Evolutionary conservation across 345 rosid species (phyloP).

Genomic region (Rhizophora apiculata): DNA sequence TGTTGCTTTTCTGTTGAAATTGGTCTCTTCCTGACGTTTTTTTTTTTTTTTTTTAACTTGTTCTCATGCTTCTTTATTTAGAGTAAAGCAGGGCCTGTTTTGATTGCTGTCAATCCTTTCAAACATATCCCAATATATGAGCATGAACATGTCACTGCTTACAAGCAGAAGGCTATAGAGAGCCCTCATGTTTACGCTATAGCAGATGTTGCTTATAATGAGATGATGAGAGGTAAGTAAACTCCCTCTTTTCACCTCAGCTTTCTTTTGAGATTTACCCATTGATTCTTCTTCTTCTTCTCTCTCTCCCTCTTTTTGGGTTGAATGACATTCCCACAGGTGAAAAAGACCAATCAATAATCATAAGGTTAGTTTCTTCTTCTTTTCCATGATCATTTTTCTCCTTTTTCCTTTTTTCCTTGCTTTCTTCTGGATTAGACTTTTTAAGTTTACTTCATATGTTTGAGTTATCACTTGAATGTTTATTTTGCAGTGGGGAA

Average conservation of each 20-base stretch:
- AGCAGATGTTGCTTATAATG: constrained; percentile 76
- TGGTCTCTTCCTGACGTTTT: too few species aligned
- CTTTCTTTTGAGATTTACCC: constrained; percentile 17
- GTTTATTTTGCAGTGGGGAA: constrained; percentile 68
- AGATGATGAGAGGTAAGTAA: constrained; percentile 86
- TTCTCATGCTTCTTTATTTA: constrained; percentile 12
- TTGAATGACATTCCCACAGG: constrained; percentile 45
- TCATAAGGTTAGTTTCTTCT: constrained; percentile 63
- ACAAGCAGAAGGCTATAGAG: constrained; percentile 56
- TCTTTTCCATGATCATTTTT: background rate
- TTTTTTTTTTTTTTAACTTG: background rate
- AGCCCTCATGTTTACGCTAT: constrained; percentile 81
- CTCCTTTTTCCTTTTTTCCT: too few species aligned
- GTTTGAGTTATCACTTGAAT: constrained; percentile 12
- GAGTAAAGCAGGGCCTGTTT: constrained; percentile 94
- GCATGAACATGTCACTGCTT: constrained; percentile 47
- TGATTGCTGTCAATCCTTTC: constrained; percentile 88
- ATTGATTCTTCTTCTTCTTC: background rate
- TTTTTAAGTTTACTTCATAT: background rate
- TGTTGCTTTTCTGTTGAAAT: too few species aligned
- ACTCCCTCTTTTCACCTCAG: background rate
- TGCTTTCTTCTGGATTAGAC: constrained; percentile 1
- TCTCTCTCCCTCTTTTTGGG: constrained; percentile 7
- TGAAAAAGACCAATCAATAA: constrained; percentile 77
- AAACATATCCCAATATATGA: constrained; percentile 67